Evolutionary conservation across 208 protist genomes (phyloP), one percentile per base, ranked within the genome.

Genomic region (Crithidia acanthocephali): DNA sequence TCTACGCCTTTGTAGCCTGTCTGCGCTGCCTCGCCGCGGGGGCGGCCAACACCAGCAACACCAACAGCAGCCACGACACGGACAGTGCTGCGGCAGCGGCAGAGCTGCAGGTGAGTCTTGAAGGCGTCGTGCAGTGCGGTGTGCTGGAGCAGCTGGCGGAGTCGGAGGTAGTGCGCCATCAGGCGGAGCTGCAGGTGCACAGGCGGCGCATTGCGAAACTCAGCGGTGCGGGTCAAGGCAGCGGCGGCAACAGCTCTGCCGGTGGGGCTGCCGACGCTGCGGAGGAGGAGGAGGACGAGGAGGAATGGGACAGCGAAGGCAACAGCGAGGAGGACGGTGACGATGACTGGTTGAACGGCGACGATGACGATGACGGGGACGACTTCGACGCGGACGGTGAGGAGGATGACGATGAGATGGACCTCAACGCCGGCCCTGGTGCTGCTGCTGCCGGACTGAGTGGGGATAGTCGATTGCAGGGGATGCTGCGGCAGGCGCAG

Each of bases 91-190:
- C 18, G 32, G 76, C 74, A 1, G 68, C 59, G 11, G 79, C 83
- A 16, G 72, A 76, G 68, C 76, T 94, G 40, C 70, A 73, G 74
- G 37, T 67, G n/a, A 67, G 68, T 28, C 72, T 86, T 9, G 82
- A 76, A 55, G 64, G 60, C 35, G 68, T 91, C 9, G 74, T 90
- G 33, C 71, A 84, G 59, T 84, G 82, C 58, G 65, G 74, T 20
- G 63, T 92, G 69, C 58, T 94, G 56, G 48, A 69, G 55, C 47
- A 74, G 35, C 76, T 82, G 48, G 85, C 84, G 16, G 55, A 88
- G 32, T 23, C 48, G 50, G 87, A 91, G 51, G 45, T 40, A 15
- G 40, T 58, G 9, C 37, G 72, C 28, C 67, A 51, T 28, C 20
- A 16, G 2, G 74, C 68, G 23, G 88, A 85, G 61, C 25, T 86